Evolutionary conservation across 148 eudicot species (phyloP), one percentile per base, ranked within the genome.

Genomic region (Vaccinium corymbosum): DNA sequence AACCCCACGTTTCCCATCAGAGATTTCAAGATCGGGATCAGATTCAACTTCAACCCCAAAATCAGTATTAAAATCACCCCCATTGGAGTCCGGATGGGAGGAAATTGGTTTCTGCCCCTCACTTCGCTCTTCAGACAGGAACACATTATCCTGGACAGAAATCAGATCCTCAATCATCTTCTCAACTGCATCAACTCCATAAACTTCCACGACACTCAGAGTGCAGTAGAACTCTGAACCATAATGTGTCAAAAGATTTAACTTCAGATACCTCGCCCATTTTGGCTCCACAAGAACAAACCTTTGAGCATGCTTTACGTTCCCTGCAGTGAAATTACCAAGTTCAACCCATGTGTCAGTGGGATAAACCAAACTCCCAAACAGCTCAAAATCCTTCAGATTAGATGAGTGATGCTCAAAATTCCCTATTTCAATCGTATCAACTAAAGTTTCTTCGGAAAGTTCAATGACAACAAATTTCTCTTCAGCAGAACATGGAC

Each of bases 131-230:
- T 74, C 86, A 71, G 85, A 73, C 51, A 87, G 59, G 78, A 83
- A 79, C 15, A 85, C 74, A 85, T 89, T 88, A 83, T 90, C 93
- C 82, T 94, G 94, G 83, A 84, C 93, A 82, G 97, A 90, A 56
- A 96, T 87, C 78, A 97, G 89, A 90, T 97, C 99, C 89, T 94
- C 98, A 68, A 97, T 86, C 99, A 97, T 97, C 85, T 88, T 88
- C 89, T 97, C 99, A 74, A 97, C 93, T 32, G 99, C 99, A 91
- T 97, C 99, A 35, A 97, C 95, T 51, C 99, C 99, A 86, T 93
- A 97, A 70, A 97, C 96, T 88, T 97, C 97, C n/a, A 97, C 86
- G 73, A 91, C 86, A 87, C 98, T 97, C 38, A 95, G 85, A 6
- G 99, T 97, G 85, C 99, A 97, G 82, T 97, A 97, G 78, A 95